These are phyloP conservation scores for Lipomyces starkeyi DNA, from an alignment of 805 yeast species.

Conservation along the genomic window DNA sequence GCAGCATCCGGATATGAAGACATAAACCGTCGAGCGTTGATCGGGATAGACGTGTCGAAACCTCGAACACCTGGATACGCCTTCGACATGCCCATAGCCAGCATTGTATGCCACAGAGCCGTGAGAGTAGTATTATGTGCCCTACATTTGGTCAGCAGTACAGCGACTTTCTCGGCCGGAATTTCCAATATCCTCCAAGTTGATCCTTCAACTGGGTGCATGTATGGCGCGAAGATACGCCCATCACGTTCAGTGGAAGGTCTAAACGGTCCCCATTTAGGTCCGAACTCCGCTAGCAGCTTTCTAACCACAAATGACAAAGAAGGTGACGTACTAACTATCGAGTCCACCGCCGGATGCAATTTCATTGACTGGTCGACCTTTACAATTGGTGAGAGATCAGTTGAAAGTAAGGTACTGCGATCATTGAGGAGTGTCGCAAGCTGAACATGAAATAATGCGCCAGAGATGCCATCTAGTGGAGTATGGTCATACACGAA, in stretches of 20 bases:
- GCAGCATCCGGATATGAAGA: neutral
- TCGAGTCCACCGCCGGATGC: neutral
- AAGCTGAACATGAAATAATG: slow-evolving; percentile 14
- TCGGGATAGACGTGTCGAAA: slow-evolving; percentile 14
- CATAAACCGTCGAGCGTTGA: slow-evolving; percentile 29
- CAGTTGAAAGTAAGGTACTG: neutral
- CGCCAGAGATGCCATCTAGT: slow-evolving; percentile 26
- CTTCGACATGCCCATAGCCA: slow-evolving; percentile 9
- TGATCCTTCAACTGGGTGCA: slow-evolving; percentile 6
- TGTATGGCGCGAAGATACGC: slow-evolving; percentile 8
- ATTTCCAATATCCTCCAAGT: slow-evolving; percentile 3
- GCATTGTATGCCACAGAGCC: slow-evolving; percentile 8
- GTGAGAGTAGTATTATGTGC: slow-evolving; percentile 24
- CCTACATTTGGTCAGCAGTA: slow-evolving; percentile 13
- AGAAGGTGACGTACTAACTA: slow-evolving; percentile 3
- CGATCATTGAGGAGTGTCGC: neutral
- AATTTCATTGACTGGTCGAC: slow-evolving; percentile 2
- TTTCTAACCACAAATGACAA: neutral
- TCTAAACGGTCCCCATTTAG: neutral
- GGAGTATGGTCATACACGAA: slow-evolving; percentile 23
- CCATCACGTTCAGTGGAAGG: slow-evolving; percentile 3
- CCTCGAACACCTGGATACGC: slow-evolving; percentile 11
- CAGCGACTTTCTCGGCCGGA: neutral
- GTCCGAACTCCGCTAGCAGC: neutral
- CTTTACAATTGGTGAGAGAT: slow-evolving; percentile 1